These are phyloP conservation scores for Jatropha multifida DNA, from an alignment of 441 rosid genomes.

Conservation along the genomic window DNA sequence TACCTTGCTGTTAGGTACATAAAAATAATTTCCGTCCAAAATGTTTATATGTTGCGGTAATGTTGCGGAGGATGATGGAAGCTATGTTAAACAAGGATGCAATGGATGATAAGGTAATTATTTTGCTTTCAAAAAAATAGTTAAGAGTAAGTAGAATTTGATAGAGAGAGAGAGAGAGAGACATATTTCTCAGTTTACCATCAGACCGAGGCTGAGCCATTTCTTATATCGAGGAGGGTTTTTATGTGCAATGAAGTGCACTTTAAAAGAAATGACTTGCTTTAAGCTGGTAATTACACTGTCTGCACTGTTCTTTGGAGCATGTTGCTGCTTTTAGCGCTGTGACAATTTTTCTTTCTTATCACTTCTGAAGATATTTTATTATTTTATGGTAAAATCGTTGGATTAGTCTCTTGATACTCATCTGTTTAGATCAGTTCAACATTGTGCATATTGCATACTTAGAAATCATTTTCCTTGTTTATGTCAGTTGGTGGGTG, in stretches of 20 bases:
- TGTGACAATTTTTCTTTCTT: neutral
- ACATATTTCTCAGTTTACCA: neutral
- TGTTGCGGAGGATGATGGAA: conserved; percentile 96
- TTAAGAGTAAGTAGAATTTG: no score
- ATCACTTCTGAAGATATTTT: neutral
- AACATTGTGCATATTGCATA: neutral
- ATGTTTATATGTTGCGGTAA: conserved; percentile 93
- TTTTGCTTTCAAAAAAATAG: conserved; percentile 6
- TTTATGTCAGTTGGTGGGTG: neutral
- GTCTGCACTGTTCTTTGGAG: neutral
- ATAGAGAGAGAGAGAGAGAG: neutral
- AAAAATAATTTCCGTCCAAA: conserved; percentile 77
- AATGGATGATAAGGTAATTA: conserved; percentile 92
- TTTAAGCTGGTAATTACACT: neutral
- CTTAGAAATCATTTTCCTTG: neutral
- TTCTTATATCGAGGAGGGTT: neutral
- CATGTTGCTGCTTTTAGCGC: neutral
- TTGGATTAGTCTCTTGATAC: neutral
- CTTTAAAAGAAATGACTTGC: neutral
- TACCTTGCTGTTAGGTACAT: conserved; percentile 46
- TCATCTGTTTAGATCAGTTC: neutral
- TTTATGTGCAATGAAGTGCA: neutral
- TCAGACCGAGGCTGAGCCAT: neutral
- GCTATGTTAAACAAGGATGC: conserved; percentile 95
- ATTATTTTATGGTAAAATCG: neutral